Conservation (phyloP, 2,329 filamentous ascomycete species). For the Alternaria ventricosa region DNA sequence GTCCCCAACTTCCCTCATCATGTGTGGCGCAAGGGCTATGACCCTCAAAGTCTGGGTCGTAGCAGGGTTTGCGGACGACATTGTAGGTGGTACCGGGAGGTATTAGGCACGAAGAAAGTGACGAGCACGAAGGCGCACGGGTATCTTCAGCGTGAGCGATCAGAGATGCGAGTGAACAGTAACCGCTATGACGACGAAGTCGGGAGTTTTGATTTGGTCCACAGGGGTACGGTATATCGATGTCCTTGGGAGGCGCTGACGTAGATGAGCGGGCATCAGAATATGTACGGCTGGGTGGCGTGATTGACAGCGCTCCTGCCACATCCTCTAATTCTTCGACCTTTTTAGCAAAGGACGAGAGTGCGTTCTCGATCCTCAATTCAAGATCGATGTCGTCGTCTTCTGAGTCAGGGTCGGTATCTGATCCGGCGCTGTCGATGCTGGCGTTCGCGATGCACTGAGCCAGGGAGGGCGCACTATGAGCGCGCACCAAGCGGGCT, state of each 20-base stretch:
- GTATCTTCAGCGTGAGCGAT: not conserved
- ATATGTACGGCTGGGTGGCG: not conserved
- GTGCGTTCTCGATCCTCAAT: not conserved
- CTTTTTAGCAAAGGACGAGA: not conserved
- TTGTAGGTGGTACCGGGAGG: not conserved
- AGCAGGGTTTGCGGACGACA: not conserved
- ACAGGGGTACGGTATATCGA: not conserved
- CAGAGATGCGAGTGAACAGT: not conserved
- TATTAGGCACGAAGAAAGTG: not conserved
- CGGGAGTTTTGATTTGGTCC: not conserved
- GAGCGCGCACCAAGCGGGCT: not conserved
- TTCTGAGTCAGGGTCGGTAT: not conserved
- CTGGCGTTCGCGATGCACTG: slow-evolving; percentile 5
- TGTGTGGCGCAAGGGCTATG: not conserved
- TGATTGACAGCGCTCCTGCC: not conserved
- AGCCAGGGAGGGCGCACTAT: slow-evolving; percentile 3
- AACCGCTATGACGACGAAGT: not conserved
- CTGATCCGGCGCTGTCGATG: not conserved
- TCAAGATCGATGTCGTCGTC: not conserved
- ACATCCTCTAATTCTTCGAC: not conserved
- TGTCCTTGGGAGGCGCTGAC: not conserved
- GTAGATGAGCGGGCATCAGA: no score
- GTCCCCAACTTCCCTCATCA: not conserved
- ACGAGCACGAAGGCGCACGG: not conserved
- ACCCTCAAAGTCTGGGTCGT: not conserved